A percentile compares a stretch with the other conserved stretches of the same genome.
Evolutionary conservation across 78 protist species (phyloP).

Genomic region (Andalucia godoyi): DNA sequence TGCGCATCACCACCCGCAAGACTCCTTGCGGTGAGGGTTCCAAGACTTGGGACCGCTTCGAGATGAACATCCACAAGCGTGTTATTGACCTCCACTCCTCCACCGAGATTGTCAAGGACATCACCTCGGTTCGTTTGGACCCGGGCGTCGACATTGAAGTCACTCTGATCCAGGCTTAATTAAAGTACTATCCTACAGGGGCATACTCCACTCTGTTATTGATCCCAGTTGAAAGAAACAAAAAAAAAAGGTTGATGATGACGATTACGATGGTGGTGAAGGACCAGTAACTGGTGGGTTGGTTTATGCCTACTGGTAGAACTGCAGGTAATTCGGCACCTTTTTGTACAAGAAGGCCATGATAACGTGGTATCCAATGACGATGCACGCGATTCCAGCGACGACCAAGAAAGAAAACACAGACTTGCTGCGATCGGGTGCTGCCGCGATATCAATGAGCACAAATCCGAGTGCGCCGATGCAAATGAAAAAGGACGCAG

Average conservation of each 20-base stretch:
- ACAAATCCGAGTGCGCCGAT: constrained; percentile 10
- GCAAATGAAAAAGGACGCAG: constrained; percentile 17
- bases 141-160: constrained; percentile 92
- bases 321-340: constrained; percentile 5
- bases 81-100: constrained; percentile 90
- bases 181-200: too few relatives aligned
- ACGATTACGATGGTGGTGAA: too few relatives aligned
- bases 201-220: too few relatives aligned
- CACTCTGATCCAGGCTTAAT: constrained; percentile 52
- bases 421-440: not conserved
- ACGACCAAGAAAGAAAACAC: not conserved
- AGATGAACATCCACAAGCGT: constrained; percentile 99
- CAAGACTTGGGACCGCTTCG: constrained; percentile 98
- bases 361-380: constrained; percentile 3
- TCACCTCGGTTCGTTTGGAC: constrained; percentile 76
- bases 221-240: too few relatives aligned
- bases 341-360: constrained; percentile 8
- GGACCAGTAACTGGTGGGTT: too few relatives aligned
- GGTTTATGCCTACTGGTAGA: too few relatives aligned
- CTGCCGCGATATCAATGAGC: not conserved
- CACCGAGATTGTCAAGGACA: constrained; percentile 81
- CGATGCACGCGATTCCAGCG: constrained; percentile 9
- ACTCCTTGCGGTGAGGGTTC: constrained; percentile 99
- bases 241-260: too few relatives aligned
- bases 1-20: constrained; percentile 95